These are phyloP conservation scores for Emericellopsis cladophorae DNA, from an alignment of 2,329 filamentous ascomycete species.

Conservation along the genomic window DNA sequence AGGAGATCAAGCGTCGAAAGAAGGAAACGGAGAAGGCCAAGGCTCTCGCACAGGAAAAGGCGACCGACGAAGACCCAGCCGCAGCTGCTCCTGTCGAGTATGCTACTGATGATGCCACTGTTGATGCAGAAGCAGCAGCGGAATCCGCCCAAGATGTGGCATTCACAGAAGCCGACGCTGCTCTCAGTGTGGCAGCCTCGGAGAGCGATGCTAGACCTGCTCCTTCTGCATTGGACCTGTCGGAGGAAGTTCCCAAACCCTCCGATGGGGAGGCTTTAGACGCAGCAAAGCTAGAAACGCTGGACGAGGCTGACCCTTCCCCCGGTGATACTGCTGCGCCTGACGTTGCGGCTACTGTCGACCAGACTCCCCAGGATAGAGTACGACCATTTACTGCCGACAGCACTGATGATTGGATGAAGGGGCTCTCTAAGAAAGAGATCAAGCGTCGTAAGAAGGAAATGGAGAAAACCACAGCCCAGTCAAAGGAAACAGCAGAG, in stretches of 20 bases:
- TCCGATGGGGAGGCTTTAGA: too few species aligned
- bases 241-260: too few species aligned
- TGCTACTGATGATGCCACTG: not conserved
- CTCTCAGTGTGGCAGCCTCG: too few species aligned
- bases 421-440: conserved; percentile 11
- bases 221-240: too few species aligned
- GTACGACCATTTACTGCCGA: conserved; percentile 1
- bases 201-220: too few species aligned
- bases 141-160: too few species aligned
- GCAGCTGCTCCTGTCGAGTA: not conserved
- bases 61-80: not conserved
- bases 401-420: conserved; percentile 3
- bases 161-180: too few species aligned
- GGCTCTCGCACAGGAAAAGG: not conserved
- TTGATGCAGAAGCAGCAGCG: not conserved
- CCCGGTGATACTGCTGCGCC: not conserved
- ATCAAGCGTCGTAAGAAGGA: conserved; percentile 13
- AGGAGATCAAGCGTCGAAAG: conserved; percentile 20
- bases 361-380: not conserved
- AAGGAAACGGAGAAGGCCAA: conserved; percentile 11
- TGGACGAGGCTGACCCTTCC: not conserved
- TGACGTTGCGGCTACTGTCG: not conserved
- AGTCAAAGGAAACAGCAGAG: not conserved
- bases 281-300: not conserved
- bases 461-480: conserved; percentile 3